Percentiles rank a stretch among this genome's conserved stretches.
phyloP scores from a whole-genome alignment of 116 monocot genomes.

The Cymodocea nodosa region DNA sequence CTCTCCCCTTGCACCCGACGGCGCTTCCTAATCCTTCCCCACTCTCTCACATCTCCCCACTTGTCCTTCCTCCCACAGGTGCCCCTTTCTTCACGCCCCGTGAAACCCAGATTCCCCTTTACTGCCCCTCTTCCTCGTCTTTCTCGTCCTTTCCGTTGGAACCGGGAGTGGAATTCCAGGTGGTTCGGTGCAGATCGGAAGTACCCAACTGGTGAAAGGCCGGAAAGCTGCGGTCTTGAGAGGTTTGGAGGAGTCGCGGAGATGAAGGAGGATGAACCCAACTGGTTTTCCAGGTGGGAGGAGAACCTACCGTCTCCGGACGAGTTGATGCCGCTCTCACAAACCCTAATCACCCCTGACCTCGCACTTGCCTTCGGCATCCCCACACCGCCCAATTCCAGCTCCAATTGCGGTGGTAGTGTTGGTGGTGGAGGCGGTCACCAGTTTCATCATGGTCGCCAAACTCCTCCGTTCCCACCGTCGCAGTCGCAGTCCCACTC shows the following conservation, averaged over 20 bases:
- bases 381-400: constrained; percentile 6
- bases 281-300: constrained; percentile 31
- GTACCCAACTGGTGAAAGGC: neutral
- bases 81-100: neutral
- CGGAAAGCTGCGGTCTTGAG: neutral
- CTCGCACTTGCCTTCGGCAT: constrained; percentile 43
- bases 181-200: neutral
- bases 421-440: neutral
- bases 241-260: neutral
- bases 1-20: neutral
- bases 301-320: constrained; percentile 37
- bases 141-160: neutral
- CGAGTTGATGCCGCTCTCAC: constrained; percentile 45
- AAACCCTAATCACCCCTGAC: constrained; percentile 49
- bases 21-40: neutral
- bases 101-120: neutral
- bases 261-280: constrained; percentile 37
- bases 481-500: neutral
- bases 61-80: neutral
- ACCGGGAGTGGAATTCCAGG: neutral
- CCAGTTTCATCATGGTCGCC: neutral
- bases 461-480: neutral
- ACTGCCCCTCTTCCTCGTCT: neutral
- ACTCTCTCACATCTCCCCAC: neutral
- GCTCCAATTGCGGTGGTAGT: constrained; percentile 1